These are phyloP conservation scores for Flaveria linearis DNA, from an alignment of 129 eudicot species.

Conservation along the genomic window DNA sequence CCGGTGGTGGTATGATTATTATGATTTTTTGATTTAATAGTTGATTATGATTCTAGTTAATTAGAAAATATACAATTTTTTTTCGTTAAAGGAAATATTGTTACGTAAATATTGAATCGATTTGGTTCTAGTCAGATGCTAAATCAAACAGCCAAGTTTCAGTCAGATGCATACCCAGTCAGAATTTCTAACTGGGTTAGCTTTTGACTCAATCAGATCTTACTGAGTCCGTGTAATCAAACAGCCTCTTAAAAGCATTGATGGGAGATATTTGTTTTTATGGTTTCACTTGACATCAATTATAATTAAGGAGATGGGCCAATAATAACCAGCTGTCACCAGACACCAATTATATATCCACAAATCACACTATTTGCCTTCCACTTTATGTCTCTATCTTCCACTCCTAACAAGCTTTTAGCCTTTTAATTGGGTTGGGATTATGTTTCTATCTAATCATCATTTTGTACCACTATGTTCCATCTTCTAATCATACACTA, in stretches of 20 bases:
- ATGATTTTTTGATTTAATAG: too few relatives aligned
- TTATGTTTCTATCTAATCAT: constrained; percentile 27
- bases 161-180: too few relatives aligned
- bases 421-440: constrained; percentile 38
- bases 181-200: too few relatives aligned
- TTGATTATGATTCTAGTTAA: too few relatives aligned
- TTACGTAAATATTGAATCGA: too few relatives aligned
- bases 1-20: too few relatives aligned
- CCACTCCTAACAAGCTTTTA: constrained; percentile 35
- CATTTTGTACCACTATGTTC: constrained; percentile 18
- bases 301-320: constrained; percentile 40
- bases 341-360: constrained; percentile 39
- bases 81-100: too few relatives aligned
- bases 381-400: constrained; percentile 57
- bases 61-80: too few relatives aligned
- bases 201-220: too few relatives aligned
- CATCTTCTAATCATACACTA: neutral
- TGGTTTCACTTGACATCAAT: constrained; percentile 44
- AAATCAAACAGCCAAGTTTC: too few relatives aligned
- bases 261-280: constrained; percentile 50
- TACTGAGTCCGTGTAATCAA: too few relatives aligned
- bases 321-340: constrained; percentile 48
- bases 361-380: constrained; percentile 14
- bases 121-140: too few relatives aligned
- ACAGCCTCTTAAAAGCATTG: constrained; percentile 17